Percentiles rank a stretch among this genome's conserved stretches.
These are phyloP conservation scores for Lepraria neglecta DNA, from an alignment of 495 filamentous ascomycete genomes.

Conservation along the genomic window DNA sequence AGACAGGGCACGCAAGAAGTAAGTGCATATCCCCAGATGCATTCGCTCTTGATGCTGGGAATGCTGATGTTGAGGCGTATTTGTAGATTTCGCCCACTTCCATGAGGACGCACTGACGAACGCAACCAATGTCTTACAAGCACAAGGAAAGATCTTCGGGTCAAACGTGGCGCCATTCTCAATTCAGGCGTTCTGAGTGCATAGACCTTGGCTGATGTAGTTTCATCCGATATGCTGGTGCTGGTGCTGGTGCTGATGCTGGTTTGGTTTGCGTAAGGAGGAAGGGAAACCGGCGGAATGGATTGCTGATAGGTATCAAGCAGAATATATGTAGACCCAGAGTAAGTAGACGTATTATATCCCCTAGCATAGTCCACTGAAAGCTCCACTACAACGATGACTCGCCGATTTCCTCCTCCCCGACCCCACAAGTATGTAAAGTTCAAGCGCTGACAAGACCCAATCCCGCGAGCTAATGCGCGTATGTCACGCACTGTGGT, in stretches of 20 bases:
- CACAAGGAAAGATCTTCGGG: background rate
- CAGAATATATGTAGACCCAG: too few relatives aligned
- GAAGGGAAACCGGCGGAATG: too few relatives aligned
- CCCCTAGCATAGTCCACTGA: too few relatives aligned
- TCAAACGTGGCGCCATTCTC: background rate
- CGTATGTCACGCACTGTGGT: conserved; percentile 34
- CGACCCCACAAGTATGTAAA: background rate
- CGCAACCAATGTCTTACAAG: background rate
- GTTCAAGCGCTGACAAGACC: background rate
- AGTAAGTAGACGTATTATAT: too few relatives aligned
- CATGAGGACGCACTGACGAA: background rate
- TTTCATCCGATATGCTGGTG: background rate
- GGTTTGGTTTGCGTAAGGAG: background rate
- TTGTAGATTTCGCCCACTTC: background rate
- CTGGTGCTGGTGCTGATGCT: too few relatives aligned
- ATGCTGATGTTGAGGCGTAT: too few relatives aligned
- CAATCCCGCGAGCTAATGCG: conserved; percentile 31
- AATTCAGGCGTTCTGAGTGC: background rate
- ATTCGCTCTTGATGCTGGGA: too few relatives aligned
- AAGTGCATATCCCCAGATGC: conserved; percentile 21
- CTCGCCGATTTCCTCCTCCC: background rate
- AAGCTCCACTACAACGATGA: too few relatives aligned
- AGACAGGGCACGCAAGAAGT: background rate
- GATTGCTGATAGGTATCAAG: too few relatives aligned
- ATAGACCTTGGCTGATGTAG: background rate